These are phyloP conservation scores for Wickerhamiella vanderwaltii DNA, from an alignment of 805 yeast species.

Conservation along the genomic window DNA sequence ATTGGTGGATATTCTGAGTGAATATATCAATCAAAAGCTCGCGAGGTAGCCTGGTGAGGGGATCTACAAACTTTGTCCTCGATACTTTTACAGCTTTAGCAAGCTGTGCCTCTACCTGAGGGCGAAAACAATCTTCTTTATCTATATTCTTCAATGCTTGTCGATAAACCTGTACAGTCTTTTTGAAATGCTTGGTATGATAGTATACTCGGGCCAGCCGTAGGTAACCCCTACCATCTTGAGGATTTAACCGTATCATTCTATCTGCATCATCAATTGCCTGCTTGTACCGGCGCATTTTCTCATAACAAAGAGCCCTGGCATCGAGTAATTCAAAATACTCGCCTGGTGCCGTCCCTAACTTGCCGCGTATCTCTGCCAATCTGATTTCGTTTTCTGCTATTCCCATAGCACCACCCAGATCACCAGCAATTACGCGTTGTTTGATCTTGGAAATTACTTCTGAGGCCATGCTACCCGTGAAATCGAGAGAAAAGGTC, in stretches of 20 bases:
- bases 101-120: background rate
- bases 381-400: no score
- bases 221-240: constrained; percentile 7
- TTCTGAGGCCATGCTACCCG: no score
- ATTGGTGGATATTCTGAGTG: background rate
- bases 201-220: constrained; percentile 1
- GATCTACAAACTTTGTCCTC: constrained; percentile 2
- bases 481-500: no score
- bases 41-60: background rate
- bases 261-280: constrained; percentile 6
- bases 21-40: background rate
- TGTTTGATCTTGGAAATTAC: no score
- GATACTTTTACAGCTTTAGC: background rate
- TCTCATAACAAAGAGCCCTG: background rate
- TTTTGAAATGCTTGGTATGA: background rate
- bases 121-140: background rate
- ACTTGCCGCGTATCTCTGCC: no score
- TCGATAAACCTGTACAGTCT: background rate
- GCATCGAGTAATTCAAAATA: background rate
- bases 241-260: constrained; percentile 1
- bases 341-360: background rate
- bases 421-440: no score
- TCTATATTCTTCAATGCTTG: background rate
- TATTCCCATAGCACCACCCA: no score
- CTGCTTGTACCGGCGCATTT: background rate